Base-by-base conservation (phyloP, 352 stramenopile species). In the Pythium brassicae region DNA sequence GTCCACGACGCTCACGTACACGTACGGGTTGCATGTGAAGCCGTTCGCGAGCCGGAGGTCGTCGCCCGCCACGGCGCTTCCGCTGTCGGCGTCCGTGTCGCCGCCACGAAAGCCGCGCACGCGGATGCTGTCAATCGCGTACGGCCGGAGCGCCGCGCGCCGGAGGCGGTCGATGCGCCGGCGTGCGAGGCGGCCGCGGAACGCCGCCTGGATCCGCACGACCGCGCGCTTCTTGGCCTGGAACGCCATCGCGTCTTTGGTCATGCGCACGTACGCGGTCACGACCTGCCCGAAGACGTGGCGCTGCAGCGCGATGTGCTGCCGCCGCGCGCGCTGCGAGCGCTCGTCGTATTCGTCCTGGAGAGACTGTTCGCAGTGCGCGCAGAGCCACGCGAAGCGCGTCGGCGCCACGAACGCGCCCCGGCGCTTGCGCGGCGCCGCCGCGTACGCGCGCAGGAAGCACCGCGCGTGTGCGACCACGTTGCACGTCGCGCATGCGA, bases 11-110 rank as follows among this genome's bases (percentile, higher is more conserved):
- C 73, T 82, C 50, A 90, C 72, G 50, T 86, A 83, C 55, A 90
- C 25, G 63, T 83, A 90, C 37, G 80, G 80, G 50, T 88, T 90
- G 53, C 80, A 90, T 10, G 74, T 72, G 51, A 88, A 90, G 2
- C 80, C 77, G 57, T 90, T 90, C 7, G 74, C 67, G 14, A 90
- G 66, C 2, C 80, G 66, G 6, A 86, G 59, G 22, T 87, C 77
- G 34, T 87, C 77, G 19, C 29, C 29, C 20, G 15, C 20, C 6
- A n/a, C 17, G 17, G 20, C 14, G 10, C 6, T 19, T 15, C 14
- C 12, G 55, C 9, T 2, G 50, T 26, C 23, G 17, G n/a, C 11
- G 29, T n/a, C 46, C 40, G 20, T 55, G 57, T 25, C 26, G 32
- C 46, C n/a, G 11, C 39, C 25, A 10, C 45, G 37, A 42, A 73